Conservation (phyloP, 2,329 filamentous ascomycete species). For the Fusarium tuaranense region DNA sequence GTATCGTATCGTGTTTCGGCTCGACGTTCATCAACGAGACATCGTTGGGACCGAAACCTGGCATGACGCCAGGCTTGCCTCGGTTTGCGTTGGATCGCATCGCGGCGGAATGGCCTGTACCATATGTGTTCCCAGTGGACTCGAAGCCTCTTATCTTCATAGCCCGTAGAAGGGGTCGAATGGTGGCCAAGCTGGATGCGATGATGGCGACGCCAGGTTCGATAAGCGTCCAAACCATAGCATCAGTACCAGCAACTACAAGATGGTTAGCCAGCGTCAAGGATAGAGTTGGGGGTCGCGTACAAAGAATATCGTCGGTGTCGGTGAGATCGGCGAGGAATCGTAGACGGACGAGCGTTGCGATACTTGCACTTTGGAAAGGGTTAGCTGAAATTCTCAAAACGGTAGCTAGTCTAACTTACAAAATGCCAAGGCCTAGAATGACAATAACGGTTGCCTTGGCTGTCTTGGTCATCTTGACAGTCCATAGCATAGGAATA, state of each 20-base stretch:
- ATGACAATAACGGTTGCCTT: conserved; percentile 64
- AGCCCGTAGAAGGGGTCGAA: conserved; percentile 64
- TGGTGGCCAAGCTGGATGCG: conserved; percentile 65
- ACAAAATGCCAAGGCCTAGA: conserved; percentile 64
- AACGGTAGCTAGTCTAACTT: conserved; percentile 22
- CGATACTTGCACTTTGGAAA: conserved; percentile 60
- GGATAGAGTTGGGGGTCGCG: neutral
- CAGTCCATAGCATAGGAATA: conserved; percentile 66
- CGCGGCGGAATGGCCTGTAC: conserved; percentile 42
- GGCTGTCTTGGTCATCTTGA: conserved; percentile 64
- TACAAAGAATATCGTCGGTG: conserved; percentile 62
- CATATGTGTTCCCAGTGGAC: conserved; percentile 53
- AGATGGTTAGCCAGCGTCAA: conserved; percentile 25
- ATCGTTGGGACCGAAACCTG: conserved; percentile 50
- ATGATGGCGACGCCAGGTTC: conserved; percentile 68
- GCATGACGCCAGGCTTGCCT: conserved; percentile 30
- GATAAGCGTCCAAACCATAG: conserved; percentile 68
- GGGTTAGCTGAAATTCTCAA: conserved; percentile 21
- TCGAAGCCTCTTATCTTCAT: conserved; percentile 61
- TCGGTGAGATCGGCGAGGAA: conserved; percentile 60
- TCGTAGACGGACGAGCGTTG: conserved; percentile 64
- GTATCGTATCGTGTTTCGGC: conserved; percentile 22
- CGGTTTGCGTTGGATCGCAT: conserved; percentile 41
- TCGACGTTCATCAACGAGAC: conserved; percentile 49
- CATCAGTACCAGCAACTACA: conserved; percentile 61